A percentile compares a stretch with the other conserved stretches of the same genome.
These are phyloP conservation scores for Starmerella bacillaris DNA, from an alignment of 805 yeast genomes.

Conservation along the genomic window DNA sequence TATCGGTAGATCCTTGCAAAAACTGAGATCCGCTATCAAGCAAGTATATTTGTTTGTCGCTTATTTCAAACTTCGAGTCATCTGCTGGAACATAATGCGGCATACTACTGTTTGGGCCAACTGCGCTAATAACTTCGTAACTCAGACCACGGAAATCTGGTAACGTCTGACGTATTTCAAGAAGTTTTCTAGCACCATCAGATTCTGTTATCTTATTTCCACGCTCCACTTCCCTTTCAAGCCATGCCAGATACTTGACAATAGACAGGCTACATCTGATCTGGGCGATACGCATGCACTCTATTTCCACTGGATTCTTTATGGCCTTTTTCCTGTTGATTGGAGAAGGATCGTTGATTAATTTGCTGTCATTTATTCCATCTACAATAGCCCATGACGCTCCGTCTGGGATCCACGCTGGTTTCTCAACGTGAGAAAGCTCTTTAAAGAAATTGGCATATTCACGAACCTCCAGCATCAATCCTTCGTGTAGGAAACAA, in stretches of 20 bases:
- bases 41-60: constrained; percentile 51
- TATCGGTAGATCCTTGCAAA: constrained; percentile 89
- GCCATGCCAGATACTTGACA: constrained; percentile 65
- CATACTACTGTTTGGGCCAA: constrained; percentile 61
- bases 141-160: constrained; percentile 38
- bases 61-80: constrained; percentile 40
- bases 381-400: constrained; percentile 46
- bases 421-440: not conserved
- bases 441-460: constrained; percentile 7
- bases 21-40: constrained; percentile 89
- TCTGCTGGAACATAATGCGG: constrained; percentile 54
- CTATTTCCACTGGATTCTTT: constrained; percentile 56
- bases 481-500: constrained; percentile 13
- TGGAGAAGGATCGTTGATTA: constrained; percentile 35
- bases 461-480: not conserved
- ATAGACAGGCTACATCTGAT: constrained; percentile 68
- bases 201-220: constrained; percentile 31
- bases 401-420: constrained; percentile 37
- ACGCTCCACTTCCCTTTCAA: constrained; percentile 43
- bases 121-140: constrained; percentile 55
- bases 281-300: constrained; percentile 60
- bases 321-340: constrained; percentile 49
- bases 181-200: constrained; percentile 37
- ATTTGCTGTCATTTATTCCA: not conserved
- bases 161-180: constrained; percentile 26